phyloP scores from a whole-genome alignment of 2,329 filamentous ascomycete species.

The Botrytis byssoidea region DNA sequence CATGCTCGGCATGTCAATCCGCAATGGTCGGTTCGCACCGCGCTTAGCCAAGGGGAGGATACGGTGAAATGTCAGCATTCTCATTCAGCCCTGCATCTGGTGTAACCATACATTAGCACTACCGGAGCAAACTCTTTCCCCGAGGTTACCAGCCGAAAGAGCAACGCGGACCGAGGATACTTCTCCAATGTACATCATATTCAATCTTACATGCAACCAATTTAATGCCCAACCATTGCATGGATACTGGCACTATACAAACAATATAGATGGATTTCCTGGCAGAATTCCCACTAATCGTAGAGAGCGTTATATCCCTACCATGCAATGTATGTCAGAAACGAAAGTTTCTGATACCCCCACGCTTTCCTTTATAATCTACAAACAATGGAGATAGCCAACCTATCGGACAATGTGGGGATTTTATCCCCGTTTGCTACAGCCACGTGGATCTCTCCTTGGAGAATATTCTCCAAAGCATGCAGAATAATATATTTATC shows the following conservation, averaged over 20 bases:
- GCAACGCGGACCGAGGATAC: neutral
- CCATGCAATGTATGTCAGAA: neutral
- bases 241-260: neutral
- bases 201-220: neutral
- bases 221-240: neutral
- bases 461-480: neutral
- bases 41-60: slow-evolving; percentile 2
- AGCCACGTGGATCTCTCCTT: neutral
- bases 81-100: slow-evolving; percentile 1
- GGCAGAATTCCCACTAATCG: neutral
- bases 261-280: neutral
- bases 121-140: neutral
- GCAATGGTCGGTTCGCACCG: slow-evolving; percentile 8
- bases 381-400: neutral
- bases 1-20: slow-evolving; percentile 1
- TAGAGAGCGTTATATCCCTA: neutral
- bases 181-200: neutral
- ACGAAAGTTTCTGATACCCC: neutral
- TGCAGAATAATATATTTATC: neutral
- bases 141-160: neutral
- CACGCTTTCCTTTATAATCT: neutral
- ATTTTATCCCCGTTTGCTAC: neutral
- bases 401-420: neutral
- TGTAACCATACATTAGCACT: neutral
- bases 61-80: neutral